These are phyloP conservation scores for Paramecium bursaria DNA, from an alignment of 73 alveolate species.

Conservation along the genomic window DNA sequence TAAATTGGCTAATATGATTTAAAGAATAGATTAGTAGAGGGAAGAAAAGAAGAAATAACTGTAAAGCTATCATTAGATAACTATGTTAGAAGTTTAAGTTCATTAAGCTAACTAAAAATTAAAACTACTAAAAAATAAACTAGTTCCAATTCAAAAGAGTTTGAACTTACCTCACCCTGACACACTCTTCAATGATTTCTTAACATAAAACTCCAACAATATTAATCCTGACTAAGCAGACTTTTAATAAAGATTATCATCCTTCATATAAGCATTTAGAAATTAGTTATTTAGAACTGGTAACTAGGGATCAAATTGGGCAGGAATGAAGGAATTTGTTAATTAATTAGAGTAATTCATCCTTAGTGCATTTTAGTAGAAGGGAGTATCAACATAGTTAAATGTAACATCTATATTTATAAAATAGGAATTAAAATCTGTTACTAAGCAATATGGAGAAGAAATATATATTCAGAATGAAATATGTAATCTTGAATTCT, in stretches of 20 bases:
- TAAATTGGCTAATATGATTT: slow-evolving; percentile 75
- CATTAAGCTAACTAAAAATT: slow-evolving; percentile 45
- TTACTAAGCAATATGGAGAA: slow-evolving; percentile 15
- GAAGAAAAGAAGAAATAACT: slow-evolving; percentile 61
- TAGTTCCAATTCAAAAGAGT: slow-evolving; percentile 48
- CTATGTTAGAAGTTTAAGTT: slow-evolving; percentile 20
- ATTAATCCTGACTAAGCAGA: neutral
- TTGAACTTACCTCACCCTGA: slow-evolving; percentile 58
- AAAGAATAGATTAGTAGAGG: slow-evolving; percentile 76
- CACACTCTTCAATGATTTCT: slow-evolving; percentile 7
- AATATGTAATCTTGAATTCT: neutral
- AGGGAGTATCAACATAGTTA: neutral
- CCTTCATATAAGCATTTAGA: neutral
- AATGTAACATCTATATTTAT: no score
- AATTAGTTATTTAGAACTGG: slow-evolving; percentile 9
- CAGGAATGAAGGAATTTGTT: slow-evolving; percentile 23
- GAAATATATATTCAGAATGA: slow-evolving; percentile 8
- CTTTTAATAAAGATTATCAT: neutral
- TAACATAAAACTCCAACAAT: neutral
- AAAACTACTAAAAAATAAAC: slow-evolving; percentile 30
- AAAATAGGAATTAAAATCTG: slow-evolving; percentile 9
- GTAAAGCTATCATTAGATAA: slow-evolving; percentile 1
- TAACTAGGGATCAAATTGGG: slow-evolving; percentile 38
- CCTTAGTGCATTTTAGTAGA: slow-evolving; percentile 1
- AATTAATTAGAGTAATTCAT: slow-evolving; percentile 23